Base-by-base conservation (phyloP, 257 asterid genomes). In the Gentiana straminea region DNA sequence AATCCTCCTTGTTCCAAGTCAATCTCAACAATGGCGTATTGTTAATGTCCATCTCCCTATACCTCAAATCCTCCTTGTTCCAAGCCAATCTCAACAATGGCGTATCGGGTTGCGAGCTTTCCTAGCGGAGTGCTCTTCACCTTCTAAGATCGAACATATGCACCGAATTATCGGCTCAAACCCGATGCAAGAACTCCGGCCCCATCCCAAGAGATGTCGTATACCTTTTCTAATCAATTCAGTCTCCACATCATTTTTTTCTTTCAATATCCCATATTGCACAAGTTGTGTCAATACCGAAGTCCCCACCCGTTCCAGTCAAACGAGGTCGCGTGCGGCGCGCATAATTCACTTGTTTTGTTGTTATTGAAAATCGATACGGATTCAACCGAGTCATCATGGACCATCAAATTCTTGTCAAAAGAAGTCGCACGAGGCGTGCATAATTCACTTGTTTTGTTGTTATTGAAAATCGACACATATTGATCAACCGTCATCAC, bases 1-100 rank as follows among this genome's bases (percentile, higher is more conserved):
- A 72, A 61, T 91, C 96, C 77, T 84, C 95, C 81, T 87, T 91
- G 65, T 91, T 91, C 96, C 98, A 91, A 35, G 98, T 92, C 76
- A 91, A 59, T 44, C 98, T 78, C 77, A 91, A 49, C 62, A 91
- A 54, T 0, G 98, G 95, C 24, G 92, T 83, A 13, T 91, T 13
- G 87, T 82, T 58, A 91, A 86, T 1, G 96, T 87, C 0, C 94
- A 91, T 64, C 87, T 94, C 75, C 87, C 96, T 24, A 24, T 91
- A 96, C 58, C 95, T 74, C 72, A 91, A 66, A 79, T 91, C 94
- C 24, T 24, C 24, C 24, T 24, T 24, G 24, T 24, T 24, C 24
- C 24, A 24, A 24, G 24, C 24, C 24, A 24, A 24, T 24, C 24
- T 24, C 24, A 24, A 24, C 24, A 24, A 24, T 24, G 24, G 24